Evolutionary conservation across 176 grass and related monocot species (phyloP), one percentile per base, ranked within the genome.

Genomic region (Musa itinerans): DNA sequence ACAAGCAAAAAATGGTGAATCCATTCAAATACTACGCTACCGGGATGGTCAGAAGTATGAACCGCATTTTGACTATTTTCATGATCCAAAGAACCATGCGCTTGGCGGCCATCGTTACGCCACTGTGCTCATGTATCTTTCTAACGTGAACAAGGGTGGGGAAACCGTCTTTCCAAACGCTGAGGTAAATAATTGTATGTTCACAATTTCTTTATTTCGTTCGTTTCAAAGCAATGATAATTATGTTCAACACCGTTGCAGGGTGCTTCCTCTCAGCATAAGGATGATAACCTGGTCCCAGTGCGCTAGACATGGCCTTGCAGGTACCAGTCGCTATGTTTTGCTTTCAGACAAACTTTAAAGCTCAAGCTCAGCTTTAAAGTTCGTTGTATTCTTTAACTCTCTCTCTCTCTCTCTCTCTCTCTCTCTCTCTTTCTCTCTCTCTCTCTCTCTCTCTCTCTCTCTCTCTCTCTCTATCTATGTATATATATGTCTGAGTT

Each of bases 151-250:
- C 8, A 78, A 66, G 2, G 76, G 76, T 27, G 76, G 76, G 11
- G 76, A 78, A 53, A 78, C 76, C 25, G 49, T 78, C 13, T 78
- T 78, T 26, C 76, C 76, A 53, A 20, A 29, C 23, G 34, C 58
- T 16, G 17, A 64, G 58, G 43, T 64, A 75, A 65, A 65, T 13
- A 10, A 14, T 6, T 77, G 19, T n/a, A 19, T 8, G 11, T 19
- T 6, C 14, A 0, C 2, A 43, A 51, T 51, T 65, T 63, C 8
- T 7, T 22, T 19, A 50, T 17, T 20, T 50, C 0, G 8, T 8
- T 75, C 11, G 10, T n/a, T 49, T 58, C 7, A 7, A 17, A 27
- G 10, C 29, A 22, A 55, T 62, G n/a, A 20, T 1, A n/a, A 19
- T 9, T 29, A n/a, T 10, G 12, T 69, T 2, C 19, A 10, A 54